A percentile compares a stretch with the other conserved stretches of the same genome.
Evolutionary conservation across 2,329 filamentous ascomycete species (phyloP).

Genomic region (Cladosporium colombiae): DNA sequence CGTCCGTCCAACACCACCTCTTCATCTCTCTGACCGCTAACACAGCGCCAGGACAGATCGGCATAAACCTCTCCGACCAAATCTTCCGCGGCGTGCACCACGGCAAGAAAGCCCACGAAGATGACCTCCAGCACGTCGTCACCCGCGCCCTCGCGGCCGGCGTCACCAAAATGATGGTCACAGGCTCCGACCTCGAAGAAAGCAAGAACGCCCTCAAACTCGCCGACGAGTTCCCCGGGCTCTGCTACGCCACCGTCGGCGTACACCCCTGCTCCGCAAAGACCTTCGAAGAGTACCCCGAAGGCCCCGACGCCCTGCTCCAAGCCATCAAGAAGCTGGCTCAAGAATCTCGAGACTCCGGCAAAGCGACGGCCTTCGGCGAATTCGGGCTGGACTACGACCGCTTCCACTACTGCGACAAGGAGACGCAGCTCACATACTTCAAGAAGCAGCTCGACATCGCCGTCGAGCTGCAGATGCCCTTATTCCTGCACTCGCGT

Average conservation of each 20-base stretch:
- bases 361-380: constrained; percentile 77
- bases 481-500: constrained; percentile 88
- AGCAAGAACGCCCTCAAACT: constrained; percentile 74
- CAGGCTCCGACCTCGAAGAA: constrained; percentile 81
- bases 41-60: constrained; percentile 57
- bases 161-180: constrained; percentile 88
- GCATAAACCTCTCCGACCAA: constrained; percentile 93
- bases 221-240: constrained; percentile 70
- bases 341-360: constrained; percentile 55
- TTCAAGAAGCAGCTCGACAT: constrained; percentile 82
- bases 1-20: constrained; percentile 39
- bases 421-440: constrained; percentile 76
- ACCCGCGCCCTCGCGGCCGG: constrained; percentile 74
- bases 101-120: constrained; percentile 71
- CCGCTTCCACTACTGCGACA: constrained; percentile 77
- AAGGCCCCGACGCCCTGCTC: constrained; percentile 58
- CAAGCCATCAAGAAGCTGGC: constrained; percentile 66
- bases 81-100: constrained; percentile 86
- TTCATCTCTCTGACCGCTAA: constrained; percentile 20
- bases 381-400: constrained; percentile 98
- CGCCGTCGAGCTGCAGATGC: constrained; percentile 73
- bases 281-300: constrained; percentile 68
- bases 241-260: constrained; percentile 86
- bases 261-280: constrained; percentile 89
- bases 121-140: constrained; percentile 77